Evolutionary conservation across 768 basidiomycete species (phyloP).

Genomic region (Pulveroboletus sp.): DNA sequence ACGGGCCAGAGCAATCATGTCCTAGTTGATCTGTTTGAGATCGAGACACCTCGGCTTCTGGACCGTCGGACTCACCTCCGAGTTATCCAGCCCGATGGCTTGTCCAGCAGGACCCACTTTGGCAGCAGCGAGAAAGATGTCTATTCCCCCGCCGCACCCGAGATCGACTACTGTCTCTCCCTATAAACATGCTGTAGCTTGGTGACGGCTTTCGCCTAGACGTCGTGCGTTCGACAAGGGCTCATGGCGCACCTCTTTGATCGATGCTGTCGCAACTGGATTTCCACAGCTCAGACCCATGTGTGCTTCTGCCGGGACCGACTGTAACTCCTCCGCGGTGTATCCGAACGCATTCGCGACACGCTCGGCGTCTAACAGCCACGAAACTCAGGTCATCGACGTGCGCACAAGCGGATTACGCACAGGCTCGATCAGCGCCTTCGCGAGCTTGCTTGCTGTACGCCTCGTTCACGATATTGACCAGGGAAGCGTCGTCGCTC

Average conservation of each 20-base stretch:
- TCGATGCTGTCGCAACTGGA: constrained; percentile 42
- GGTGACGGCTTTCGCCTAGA: neutral
- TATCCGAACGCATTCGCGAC: constrained; percentile 44
- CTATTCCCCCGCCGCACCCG: constrained; percentile 54
- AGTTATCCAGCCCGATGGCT: constrained; percentile 54
- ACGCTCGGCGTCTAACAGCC: constrained; percentile 9
- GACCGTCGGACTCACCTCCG: constrained; percentile 33
- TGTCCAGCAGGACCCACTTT: constrained; percentile 48
- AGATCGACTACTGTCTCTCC: constrained; percentile 56
- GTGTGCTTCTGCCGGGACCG: constrained; percentile 42
- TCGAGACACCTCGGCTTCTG: neutral
- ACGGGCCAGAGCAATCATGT: constrained; percentile 49
- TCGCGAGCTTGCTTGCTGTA: constrained; percentile 10
- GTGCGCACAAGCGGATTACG: neutral
- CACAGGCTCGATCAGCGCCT: constrained; percentile 11
- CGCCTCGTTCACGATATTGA: constrained; percentile 9
- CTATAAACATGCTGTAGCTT: constrained; percentile 27
- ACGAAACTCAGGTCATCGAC: neutral
- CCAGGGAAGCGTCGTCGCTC: neutral
- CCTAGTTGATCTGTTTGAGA: constrained; percentile 37
- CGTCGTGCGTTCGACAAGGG: no score
- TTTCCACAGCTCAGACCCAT: constrained; percentile 55
- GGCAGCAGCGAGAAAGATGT: constrained; percentile 50
- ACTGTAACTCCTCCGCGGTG: constrained; percentile 37
- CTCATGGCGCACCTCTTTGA: constrained; percentile 42